Conservation (phyloP, 306 rosid species). For the Cucurbita pepo region DNA sequence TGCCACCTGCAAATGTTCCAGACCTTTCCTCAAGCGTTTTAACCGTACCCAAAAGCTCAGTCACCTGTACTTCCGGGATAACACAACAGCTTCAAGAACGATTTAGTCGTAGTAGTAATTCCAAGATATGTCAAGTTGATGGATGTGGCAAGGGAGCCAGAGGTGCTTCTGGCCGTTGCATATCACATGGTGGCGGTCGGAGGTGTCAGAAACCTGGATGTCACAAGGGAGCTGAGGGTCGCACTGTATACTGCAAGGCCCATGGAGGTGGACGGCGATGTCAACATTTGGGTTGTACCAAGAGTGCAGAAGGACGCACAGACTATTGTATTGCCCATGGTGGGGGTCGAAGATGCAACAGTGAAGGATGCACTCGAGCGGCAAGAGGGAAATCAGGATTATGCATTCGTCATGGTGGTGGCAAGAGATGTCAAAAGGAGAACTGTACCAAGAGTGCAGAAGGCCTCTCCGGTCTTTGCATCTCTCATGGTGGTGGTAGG, state of each 20-base stretch:
- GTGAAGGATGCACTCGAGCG: conserved; percentile 70
- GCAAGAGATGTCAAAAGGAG: conserved; percentile 86
- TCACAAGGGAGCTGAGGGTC: conserved; percentile 93
- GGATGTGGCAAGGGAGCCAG: conserved; percentile 96
- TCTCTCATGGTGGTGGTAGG: conserved; percentile 94
- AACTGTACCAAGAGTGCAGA: conserved; percentile 90
- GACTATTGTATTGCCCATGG: conserved; percentile 95
- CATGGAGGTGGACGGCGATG: conserved; percentile 98
- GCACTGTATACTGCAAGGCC: conserved; percentile 92
- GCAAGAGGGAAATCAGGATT: conserved; percentile 94
- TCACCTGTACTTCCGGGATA: conserved; percentile 56
- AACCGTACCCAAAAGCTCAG: conserved; percentile 56
- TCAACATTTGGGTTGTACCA: conserved; percentile 85
- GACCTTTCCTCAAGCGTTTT: conserved; percentile 33
- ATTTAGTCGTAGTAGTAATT: conserved; percentile 31
- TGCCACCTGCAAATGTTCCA: conserved; percentile 20
- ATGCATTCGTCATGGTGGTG: conserved; percentile 93
- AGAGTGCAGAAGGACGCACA: conserved; percentile 96
- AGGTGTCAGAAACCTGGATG: conserved; percentile 90
- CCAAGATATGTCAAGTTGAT: conserved; percentile 68
- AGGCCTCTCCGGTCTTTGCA: conserved; percentile 90
- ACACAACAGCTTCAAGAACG: conserved; percentile 37
- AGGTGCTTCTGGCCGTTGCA: conserved; percentile 92
- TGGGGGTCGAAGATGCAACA: conserved; percentile 84
- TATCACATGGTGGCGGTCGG: conserved; percentile 92